phyloP scores from a whole-genome alignment of 306 rosid species.

The Parietaria judaica region DNA sequence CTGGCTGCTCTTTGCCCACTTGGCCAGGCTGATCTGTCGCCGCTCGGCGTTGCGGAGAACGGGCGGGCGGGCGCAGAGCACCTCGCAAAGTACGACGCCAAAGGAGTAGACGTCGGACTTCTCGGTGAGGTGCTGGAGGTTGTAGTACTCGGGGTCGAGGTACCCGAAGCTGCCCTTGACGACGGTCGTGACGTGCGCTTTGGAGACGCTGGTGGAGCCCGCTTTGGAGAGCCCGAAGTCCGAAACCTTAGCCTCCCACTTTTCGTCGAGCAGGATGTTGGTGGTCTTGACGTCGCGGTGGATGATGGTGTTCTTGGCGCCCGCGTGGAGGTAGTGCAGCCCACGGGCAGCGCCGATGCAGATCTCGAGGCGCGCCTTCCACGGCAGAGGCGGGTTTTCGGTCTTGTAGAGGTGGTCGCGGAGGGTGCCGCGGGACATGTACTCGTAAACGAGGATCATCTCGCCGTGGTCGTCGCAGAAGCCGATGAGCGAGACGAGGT shows the following conservation, averaged over 20 bases:
- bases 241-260: constrained; percentile 33
- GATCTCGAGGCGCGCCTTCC: constrained; percentile 22
- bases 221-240: constrained; percentile 39
- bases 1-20: constrained; percentile 27
- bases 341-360: constrained; percentile 25
- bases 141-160: constrained; percentile 39
- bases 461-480: constrained; percentile 10
- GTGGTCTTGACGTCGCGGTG: constrained; percentile 34
- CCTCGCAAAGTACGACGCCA: constrained; percentile 39
- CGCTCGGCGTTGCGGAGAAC: constrained; percentile 14
- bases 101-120: constrained; percentile 46
- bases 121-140: constrained; percentile 14
- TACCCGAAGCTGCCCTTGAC: constrained; percentile 46
- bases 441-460: constrained; percentile 29
- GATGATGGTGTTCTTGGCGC: constrained; percentile 14
- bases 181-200: constrained; percentile 24
- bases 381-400: constrained; percentile 12
- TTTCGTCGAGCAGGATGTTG: constrained; percentile 25
- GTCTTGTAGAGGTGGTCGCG: constrained; percentile 16
- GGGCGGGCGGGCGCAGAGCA: constrained; percentile 34
- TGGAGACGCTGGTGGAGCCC: constrained; percentile 9
- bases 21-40: constrained; percentile 22
- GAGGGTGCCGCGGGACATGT: constrained; percentile 17
- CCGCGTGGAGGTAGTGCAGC: constrained; percentile 19
- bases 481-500: constrained; percentile 26